Evolutionary conservation across 495 filamentous ascomycete genomes (phyloP).

Genomic region (Acidiella bohemica): DNA sequence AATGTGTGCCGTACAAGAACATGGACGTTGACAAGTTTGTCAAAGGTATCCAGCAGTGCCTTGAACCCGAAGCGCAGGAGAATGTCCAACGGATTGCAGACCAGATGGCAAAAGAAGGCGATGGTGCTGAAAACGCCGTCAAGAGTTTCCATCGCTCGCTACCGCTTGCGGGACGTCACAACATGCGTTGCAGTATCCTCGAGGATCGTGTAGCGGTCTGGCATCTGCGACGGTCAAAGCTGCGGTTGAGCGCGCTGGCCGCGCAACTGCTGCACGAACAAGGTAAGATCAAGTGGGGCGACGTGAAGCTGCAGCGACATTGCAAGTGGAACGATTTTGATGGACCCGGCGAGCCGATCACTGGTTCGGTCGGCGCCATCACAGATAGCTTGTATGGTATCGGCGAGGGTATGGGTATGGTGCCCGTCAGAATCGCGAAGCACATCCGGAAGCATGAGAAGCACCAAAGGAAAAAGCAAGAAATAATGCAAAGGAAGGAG

Average conservation of each 20-base stretch:
- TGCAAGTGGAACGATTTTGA: constrained; percentile 71
- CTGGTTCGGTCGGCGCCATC: constrained; percentile 46
- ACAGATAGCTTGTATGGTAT: constrained; percentile 39
- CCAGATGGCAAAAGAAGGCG: constrained; percentile 52
- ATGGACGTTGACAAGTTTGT: constrained; percentile 50
- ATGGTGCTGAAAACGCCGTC: constrained; percentile 62
- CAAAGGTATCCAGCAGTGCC: constrained; percentile 54
- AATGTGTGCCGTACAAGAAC: constrained; percentile 59
- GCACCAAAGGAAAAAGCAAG: constrained; percentile 31
- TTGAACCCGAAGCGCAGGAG: constrained; percentile 42
- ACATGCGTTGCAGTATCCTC: constrained; percentile 57
- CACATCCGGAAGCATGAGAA: constrained; percentile 36
- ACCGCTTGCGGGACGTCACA: constrained; percentile 38
- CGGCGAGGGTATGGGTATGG: constrained; percentile 43
- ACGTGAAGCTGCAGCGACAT: constrained; percentile 52
- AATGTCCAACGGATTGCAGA: constrained; percentile 47
- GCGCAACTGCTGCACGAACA: constrained; percentile 48
- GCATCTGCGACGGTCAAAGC: constrained; percentile 42
- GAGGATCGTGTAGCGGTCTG: constrained; percentile 53
- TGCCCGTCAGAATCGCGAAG: constrained; percentile 45
- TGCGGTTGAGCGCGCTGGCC: constrained; percentile 51
- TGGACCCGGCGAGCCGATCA: constrained; percentile 61
- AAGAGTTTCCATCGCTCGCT: constrained; percentile 54
- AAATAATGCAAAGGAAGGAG: constrained; percentile 15
- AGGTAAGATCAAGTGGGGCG: constrained; percentile 46